phyloP scores from a whole-genome alignment of 345 rosid species.

The Capsella bursapastoris region DNA sequence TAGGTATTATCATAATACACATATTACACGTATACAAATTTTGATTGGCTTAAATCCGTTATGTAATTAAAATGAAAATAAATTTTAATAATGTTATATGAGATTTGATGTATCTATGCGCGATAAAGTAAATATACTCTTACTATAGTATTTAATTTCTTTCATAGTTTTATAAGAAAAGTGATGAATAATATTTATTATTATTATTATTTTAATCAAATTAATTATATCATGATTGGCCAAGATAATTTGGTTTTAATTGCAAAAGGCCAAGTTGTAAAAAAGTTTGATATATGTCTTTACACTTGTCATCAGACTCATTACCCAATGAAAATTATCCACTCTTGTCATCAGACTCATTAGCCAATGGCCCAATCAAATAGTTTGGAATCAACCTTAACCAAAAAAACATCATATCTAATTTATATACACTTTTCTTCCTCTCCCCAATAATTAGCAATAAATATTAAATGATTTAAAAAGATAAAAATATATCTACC shows the following conservation, averaged over 20 bases:
- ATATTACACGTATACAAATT: too few relatives aligned
- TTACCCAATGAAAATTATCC: neutral
- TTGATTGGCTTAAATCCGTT: too few relatives aligned
- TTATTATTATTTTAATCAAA: too few relatives aligned
- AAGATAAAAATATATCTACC: constrained; percentile 27
- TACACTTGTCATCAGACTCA: neutral
- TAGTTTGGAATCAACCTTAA: neutral
- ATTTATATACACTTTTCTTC: neutral
- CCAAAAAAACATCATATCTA: neutral
- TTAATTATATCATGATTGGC: neutral
- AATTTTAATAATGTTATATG: too few relatives aligned
- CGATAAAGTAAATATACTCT: too few relatives aligned
- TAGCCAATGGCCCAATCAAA: neutral
- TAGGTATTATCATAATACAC: too few relatives aligned
- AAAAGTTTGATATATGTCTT: neutral
- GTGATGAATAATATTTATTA: too few relatives aligned
- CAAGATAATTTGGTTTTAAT: neutral
- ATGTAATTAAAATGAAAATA: too few relatives aligned
- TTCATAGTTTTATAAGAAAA: too few relatives aligned
- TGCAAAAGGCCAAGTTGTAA: neutral
- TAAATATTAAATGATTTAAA: neutral
- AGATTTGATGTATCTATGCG: too few relatives aligned
- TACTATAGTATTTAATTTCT: too few relatives aligned
- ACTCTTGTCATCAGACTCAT: neutral
- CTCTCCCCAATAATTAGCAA: neutral